phyloP scores from a whole-genome alignment of 2,329 filamentous ascomycete genomes.

The Dichotomopilus funicola region DNA sequence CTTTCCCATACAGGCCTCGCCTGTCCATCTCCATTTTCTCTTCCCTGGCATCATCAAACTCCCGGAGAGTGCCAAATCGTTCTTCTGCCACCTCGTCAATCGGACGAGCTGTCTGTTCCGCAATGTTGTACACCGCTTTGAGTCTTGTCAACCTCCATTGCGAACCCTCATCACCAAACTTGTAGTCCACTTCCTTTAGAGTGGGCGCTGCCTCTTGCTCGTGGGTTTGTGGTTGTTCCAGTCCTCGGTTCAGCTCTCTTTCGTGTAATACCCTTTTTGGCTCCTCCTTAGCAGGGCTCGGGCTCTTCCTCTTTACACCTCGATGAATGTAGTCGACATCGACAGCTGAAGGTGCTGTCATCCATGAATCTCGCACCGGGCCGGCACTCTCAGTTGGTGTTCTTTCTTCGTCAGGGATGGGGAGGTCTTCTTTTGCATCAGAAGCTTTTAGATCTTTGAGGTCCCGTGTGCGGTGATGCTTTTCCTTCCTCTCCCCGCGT shows the following conservation, averaged over 20 bases:
- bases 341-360: constrained; percentile 77
- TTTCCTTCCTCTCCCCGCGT: constrained; percentile 21
- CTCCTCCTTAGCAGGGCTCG: constrained; percentile 50
- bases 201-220: constrained; percentile 48
- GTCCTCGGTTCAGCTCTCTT: constrained; percentile 68
- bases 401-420: constrained; percentile 46
- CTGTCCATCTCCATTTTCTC: constrained; percentile 88
- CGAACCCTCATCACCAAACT: constrained; percentile 81
- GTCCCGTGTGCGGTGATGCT: constrained; percentile 27
- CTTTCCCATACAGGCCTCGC: constrained; percentile 72
- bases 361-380: constrained; percentile 79
- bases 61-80: constrained; percentile 70
- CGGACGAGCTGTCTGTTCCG: constrained; percentile 63
- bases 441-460: constrained; percentile 36
- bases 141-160: constrained; percentile 97
- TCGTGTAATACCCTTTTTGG: constrained; percentile 68
- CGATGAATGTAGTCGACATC: constrained; percentile 77
- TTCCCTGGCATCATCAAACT: constrained; percentile 89
- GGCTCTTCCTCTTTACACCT: constrained; percentile 48
- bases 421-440: constrained; percentile 45
- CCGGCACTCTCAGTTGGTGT: constrained; percentile 28
- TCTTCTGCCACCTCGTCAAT: constrained; percentile 80
- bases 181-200: constrained; percentile 65
- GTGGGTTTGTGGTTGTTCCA: constrained; percentile 53
- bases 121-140: constrained; percentile 73